Evolutionary conservation across 192 early-diverging fungal genomes (phyloP).

Genomic region (Entomortierella chlamydospora): DNA sequence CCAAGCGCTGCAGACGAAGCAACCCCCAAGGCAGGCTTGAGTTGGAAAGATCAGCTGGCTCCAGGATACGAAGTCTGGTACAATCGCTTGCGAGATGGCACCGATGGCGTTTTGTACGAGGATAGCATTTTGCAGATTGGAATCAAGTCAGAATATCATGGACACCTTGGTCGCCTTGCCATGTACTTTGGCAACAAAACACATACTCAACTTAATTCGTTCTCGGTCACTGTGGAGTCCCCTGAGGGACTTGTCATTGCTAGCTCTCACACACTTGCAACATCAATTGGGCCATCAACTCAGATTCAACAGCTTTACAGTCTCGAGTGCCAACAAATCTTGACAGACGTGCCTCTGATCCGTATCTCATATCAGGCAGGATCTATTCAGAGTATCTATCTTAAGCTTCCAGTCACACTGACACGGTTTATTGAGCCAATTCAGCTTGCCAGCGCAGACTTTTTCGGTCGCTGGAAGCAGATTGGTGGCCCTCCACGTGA

Average conservation of each 20-base stretch:
- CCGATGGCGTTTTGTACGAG: conserved; percentile 94
- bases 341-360: conserved; percentile 70
- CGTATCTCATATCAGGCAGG: conserved; percentile 77
- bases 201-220: conserved; percentile 70
- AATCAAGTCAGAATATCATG: conserved; percentile 94
- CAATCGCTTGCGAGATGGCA: conserved; percentile 71
- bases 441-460: conserved; percentile 77
- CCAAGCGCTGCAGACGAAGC: conserved; percentile 17
- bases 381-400: conserved; percentile 58
- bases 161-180: conserved; percentile 87
- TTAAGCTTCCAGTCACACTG: conserved; percentile 84
- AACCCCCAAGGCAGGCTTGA: conserved; percentile 26
- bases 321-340: conserved; percentile 76
- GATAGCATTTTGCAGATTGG: conserved; percentile 91
- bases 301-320: conserved; percentile 89
- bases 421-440: conserved; percentile 92
- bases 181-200: conserved; percentile 94
- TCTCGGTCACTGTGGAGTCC: conserved; percentile 66
- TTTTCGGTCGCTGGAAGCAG: conserved; percentile 95
- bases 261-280: conserved; percentile 67
- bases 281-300: conserved; percentile 70
- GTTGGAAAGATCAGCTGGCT: conserved; percentile 58
- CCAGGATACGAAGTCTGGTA: conserved; percentile 65
- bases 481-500: conserved; percentile 92
- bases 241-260: conserved; percentile 63